Percentiles rank a stretch among this genome's conserved stretches.
Conservation (phyloP, 2,329 filamentous ascomycete genomes). For the Colletotrichum sansevieriae region DNA sequence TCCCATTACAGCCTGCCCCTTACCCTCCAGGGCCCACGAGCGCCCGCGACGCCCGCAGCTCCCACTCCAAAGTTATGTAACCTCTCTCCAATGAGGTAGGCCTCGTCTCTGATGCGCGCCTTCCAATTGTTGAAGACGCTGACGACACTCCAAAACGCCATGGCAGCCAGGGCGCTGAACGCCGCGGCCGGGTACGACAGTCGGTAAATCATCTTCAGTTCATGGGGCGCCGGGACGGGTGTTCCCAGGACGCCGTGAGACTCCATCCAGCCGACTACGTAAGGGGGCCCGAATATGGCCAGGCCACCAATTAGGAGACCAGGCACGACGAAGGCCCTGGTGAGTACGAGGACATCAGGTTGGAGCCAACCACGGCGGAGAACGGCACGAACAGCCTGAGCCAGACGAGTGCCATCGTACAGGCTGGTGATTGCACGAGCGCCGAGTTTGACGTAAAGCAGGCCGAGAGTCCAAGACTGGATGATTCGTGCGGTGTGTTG, state of each 20-base stretch:
- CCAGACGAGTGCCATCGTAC: constrained; percentile 77
- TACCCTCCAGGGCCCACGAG: constrained; percentile 54
- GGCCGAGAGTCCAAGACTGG: constrained; percentile 93
- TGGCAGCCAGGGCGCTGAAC: constrained; percentile 55
- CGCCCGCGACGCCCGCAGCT: constrained; percentile 53
- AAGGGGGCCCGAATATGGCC: constrained; percentile 72
- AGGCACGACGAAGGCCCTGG: constrained; percentile 88
- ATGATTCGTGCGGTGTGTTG: constrained; percentile 85
- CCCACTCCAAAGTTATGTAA: constrained; percentile 88
- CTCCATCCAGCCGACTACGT: constrained; percentile 44
- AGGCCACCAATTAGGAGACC: constrained; percentile 70
- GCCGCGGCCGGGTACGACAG: constrained; percentile 78
- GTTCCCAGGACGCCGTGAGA: constrained; percentile 32
- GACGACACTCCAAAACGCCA: constrained; percentile 65
- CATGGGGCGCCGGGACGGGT: constrained; percentile 42
- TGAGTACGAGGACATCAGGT: constrained; percentile 84
- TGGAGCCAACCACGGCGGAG: constrained; percentile 81
- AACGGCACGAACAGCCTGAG: constrained; percentile 80
- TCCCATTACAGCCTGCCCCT: constrained; percentile 49
- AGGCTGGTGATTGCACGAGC: constrained; percentile 76
- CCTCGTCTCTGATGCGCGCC: constrained; percentile 88
- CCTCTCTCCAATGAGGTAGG: constrained; percentile 94
- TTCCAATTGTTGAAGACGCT: constrained; percentile 81
- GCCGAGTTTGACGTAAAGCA: constrained; percentile 88
- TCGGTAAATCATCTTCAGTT: constrained; percentile 59